Evolutionary conservation across 2,329 filamentous ascomycete genomes (phyloP), one percentile per base, ranked within the genome.

Genomic region (Fusarium bactridioides): DNA sequence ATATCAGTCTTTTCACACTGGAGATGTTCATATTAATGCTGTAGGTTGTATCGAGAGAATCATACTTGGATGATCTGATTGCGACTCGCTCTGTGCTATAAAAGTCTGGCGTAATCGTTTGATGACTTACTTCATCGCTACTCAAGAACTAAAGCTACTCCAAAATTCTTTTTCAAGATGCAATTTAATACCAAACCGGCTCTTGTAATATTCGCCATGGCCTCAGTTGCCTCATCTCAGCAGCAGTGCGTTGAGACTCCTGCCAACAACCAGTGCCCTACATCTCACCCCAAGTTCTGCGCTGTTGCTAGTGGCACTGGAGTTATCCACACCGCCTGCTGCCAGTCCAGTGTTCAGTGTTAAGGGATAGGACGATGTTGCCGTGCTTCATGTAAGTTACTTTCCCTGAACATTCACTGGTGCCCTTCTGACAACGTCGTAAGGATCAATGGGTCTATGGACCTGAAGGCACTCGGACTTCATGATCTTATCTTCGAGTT

Each of bases 21-120:
- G 31, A 33, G 31, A 33, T 33, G 7, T 33, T 1, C 31, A 15
- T 0, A 33, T 4, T 33, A 3, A 33, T 15, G 31, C 13, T 0
- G 13, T 1, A 7, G 31, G 13, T 33, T 33, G 0, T 33, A 33
- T 33, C 31, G 0, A 33, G 13, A 33, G 31, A 33, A 33, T 33
- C 31, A 15, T 33, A 15, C 13, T 15, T 33, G 7, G 15, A 33
- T 33, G 13, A 33, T 8, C 31, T 33, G 31, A 33, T 33, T 9
- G 6, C 6, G 6, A 33, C 13, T 16, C 13, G 31, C 4, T 33
- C 31, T 33, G 31, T 33, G 31, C 2, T 15, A 33, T 33, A 33
- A 33, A 8, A 15, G 7, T 3, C 31, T 33, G 13, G 13, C 1
- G 13, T 33, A 0, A 3, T 33, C 13, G 31, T 33, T 13, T 31